Percentiles rank a stretch among this genome's conserved stretches.
These are phyloP conservation scores for Nannochloropsis gaditana DNA, from an alignment of 108 stramenopile species.

Conservation along the genomic window DNA sequence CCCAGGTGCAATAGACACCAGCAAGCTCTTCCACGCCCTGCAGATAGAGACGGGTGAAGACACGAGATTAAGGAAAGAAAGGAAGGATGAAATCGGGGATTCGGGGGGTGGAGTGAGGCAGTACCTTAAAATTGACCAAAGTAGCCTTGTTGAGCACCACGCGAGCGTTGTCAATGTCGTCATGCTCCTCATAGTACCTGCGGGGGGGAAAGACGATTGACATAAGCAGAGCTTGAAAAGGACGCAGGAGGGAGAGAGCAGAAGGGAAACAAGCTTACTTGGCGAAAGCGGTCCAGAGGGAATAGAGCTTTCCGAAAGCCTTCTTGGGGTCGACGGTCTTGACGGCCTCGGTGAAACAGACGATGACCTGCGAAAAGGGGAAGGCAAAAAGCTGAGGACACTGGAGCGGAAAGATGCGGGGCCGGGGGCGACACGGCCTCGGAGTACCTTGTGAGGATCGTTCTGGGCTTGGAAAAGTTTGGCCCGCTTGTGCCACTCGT, in stretches of 20 bases:
- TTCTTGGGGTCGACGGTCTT: constrained; percentile 55
- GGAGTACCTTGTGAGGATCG: constrained; percentile 28
- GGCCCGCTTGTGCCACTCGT: constrained; percentile 90
- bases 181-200: constrained; percentile 64
- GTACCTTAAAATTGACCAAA: constrained; percentile 23
- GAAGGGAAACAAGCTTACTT: background rate
- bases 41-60: constrained; percentile 36
- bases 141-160: constrained; percentile 63
- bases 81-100: background rate
- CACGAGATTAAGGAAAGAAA: background rate
- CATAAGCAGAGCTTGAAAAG: background rate
- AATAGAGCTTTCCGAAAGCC: constrained; percentile 64
- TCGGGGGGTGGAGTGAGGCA: background rate
- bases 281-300: constrained; percentile 71
- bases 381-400: background rate
- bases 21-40: constrained; percentile 83
- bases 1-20: constrained; percentile 75
- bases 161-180: constrained; percentile 70
- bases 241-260: background rate
- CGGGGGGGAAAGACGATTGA: background rate
- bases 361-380: constrained; percentile 30
- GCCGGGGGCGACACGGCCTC: constrained; percentile 31
- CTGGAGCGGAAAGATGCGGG: background rate
- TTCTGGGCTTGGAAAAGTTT: constrained; percentile 58
- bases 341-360: constrained; percentile 51